phyloP scores from a whole-genome alignment of 352 stramenopile species.

The Phytopythium litorale region DNA sequence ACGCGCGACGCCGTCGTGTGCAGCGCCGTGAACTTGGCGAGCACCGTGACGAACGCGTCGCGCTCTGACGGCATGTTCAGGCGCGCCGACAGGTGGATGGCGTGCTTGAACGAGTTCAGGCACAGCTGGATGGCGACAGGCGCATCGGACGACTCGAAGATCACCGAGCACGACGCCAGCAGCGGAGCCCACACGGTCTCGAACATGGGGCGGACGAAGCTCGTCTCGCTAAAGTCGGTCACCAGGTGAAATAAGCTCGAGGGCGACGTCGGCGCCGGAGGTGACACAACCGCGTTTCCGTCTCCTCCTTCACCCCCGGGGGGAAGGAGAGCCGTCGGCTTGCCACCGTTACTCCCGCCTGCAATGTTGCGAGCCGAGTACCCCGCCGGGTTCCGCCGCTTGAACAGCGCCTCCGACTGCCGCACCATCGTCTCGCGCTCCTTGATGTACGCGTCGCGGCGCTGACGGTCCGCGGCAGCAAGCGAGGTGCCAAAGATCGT shows the following conservation, averaged over 20 bases:
- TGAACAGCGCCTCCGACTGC: conserved; percentile 76
- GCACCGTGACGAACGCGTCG: conserved; percentile 95
- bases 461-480: conserved; percentile 54
- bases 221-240: conserved; percentile 62
- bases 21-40: conserved; percentile 96
- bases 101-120: conserved; percentile 94
- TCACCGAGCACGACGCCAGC: conserved; percentile 95
- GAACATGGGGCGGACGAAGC: conserved; percentile 95
- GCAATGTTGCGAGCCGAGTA: conserved; percentile 14
- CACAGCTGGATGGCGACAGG: conserved; percentile 92
- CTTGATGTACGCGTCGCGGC: conserved; percentile 80
- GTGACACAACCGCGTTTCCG: conserved; percentile 12
- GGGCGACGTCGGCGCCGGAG: conserved; percentile 20
- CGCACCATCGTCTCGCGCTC: conserved; percentile 82
- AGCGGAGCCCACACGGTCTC: conserved; percentile 98
- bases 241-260: conserved; percentile 58
- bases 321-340: conserved; percentile 2
- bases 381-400: conserved; percentile 42
- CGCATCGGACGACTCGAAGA: conserved; percentile 94
- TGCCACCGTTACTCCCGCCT: conserved; percentile 6
- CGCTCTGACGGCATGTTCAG: conserved; percentile 91
- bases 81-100: conserved; percentile 87
- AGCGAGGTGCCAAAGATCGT: conserved; percentile 65
- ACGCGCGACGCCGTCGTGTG: conserved; percentile 90
- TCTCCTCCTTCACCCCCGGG: conserved; percentile 8